These are phyloP conservation scores for Metarhizium guizhouense DNA, from an alignment of 2,329 filamentous ascomycete genomes.

Conservation along the genomic window DNA sequence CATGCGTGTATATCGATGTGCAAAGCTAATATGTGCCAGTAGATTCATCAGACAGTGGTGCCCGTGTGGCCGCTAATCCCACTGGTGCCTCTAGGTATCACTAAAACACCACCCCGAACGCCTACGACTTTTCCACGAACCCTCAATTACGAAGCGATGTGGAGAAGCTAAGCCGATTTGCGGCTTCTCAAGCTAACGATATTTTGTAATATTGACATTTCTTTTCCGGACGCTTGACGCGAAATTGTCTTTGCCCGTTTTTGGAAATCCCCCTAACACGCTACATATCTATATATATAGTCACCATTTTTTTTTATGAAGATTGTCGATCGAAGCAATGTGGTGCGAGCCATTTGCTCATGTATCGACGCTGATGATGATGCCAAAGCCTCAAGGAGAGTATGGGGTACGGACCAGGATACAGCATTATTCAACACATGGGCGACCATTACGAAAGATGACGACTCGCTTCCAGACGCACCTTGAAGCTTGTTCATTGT, in stretches of 20 bases:
- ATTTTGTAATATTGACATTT: slow-evolving; percentile 6
- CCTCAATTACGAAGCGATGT: neutral
- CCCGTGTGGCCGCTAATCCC: slow-evolving; percentile 27
- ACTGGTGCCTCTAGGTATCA: slow-evolving; percentile 28
- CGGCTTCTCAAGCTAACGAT: neutral
- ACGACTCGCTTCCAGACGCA: slow-evolving; percentile 20
- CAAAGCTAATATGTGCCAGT: neutral
- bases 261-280: neutral
- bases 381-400: slow-evolving; percentile 25
- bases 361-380: slow-evolving; percentile 25
- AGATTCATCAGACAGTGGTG: slow-evolving; percentile 36
- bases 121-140: neutral
- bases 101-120: slow-evolving; percentile 12
- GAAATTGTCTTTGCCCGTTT: neutral
- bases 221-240: neutral
- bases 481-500: slow-evolving; percentile 8
- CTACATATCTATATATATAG: neutral
- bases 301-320: slow-evolving; percentile 6
- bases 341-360: neutral
- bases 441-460: slow-evolving; percentile 30
- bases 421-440: slow-evolving; percentile 30
- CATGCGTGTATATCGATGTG: neutral
- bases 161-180: neutral
- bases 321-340: slow-evolving; percentile 6
- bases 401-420: slow-evolving; percentile 30